A percentile compares a stretch with the other conserved stretches of the same genome.
These are phyloP conservation scores for Mycosarcoma maydis DNA, from an alignment of 1,284 basidiomycete species.

Conservation along the genomic window DNA sequence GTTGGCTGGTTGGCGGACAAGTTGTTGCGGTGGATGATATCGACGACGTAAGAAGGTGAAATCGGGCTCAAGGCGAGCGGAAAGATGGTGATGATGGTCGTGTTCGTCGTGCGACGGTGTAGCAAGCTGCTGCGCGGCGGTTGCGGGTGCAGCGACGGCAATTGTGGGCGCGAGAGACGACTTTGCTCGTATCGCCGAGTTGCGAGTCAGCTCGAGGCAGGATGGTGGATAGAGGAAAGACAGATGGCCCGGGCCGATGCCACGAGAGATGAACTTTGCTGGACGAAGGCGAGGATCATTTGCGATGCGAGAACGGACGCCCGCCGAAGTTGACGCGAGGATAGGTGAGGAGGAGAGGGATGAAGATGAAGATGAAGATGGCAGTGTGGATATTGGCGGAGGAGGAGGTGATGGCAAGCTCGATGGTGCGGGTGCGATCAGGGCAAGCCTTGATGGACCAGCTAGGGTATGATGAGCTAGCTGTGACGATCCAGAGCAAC, in stretches of 20 bases:
- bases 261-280: background rate
- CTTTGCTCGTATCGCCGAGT: constrained; percentile 7
- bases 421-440: constrained; percentile 1
- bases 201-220: constrained; percentile 11
- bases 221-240: constrained; percentile 43
- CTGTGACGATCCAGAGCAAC: constrained; percentile 6
- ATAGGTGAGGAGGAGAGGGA: background rate
- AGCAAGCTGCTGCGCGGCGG: constrained; percentile 15
- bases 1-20: constrained; percentile 14
- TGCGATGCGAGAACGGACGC: background rate
- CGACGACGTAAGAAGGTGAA: constrained; percentile 29
- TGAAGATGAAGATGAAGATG: background rate
- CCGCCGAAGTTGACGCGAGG: background rate
- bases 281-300: background rate
- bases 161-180: constrained; percentile 31
- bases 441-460: constrained; percentile 26
- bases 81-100: constrained; percentile 5
- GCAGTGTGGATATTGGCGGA: constrained; percentile 21
- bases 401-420: constrained; percentile 19
- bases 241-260: background rate
- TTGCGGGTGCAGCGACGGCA: constrained; percentile 15
- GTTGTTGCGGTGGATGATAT: constrained; percentile 16
- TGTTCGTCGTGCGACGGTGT: constrained; percentile 7
- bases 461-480: constrained; percentile 12
- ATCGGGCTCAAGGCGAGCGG: constrained; percentile 5